Evolutionary conservation across 192 early-diverging fungal species (phyloP), one percentile per base, ranked within the genome.

Genomic region (Backusella australiensis): DNA sequence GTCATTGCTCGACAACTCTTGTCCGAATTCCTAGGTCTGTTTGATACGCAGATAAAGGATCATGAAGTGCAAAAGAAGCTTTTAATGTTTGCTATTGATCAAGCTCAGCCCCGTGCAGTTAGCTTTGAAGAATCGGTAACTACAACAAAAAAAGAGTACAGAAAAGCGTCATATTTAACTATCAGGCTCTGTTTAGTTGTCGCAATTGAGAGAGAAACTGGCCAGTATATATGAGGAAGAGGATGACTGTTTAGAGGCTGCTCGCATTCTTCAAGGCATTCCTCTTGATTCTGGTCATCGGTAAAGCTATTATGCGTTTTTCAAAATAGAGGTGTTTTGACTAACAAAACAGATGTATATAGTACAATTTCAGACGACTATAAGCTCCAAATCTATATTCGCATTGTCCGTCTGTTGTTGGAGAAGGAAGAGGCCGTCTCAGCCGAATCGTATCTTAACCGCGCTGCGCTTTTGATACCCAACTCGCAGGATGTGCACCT

Each of bases 211-310:
- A 29, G 91, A 92, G 66, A 88, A 93, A 56, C 85, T 99, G 34
- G 93, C 96, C 1, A 81, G 83, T 17, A 84, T 95, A 8, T 89
- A 91, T 67, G 92, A 94, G 52, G 77, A 84, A 12, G 89, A 94
- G 35, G 91, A 94, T 68, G 88, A 92, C 14, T 97, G 91, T 91
- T 81, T 85, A n/a, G 93, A 94, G 69, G 96, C 98, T 7, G 97
- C 97, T 8, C 87, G 85, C 75, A 88, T 92, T 32, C 87, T 99
- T 49, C 92, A 95, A 85, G 93, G 93, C 21, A 95, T 98, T 36
- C 93, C 96, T 6, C 86, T 97, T 72, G 98, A 99, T 72, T 96
- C 94, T 34, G 94, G 93, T 63, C 95, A 95, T 80, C 85, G 95
- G 82, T 83, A 85, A 53, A 65, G 68, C 52, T 14, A 4, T 29